Base-by-base conservation (phyloP, 2,329 filamentous ascomycete species). In the Botrytis pseudocinerea region DNA sequence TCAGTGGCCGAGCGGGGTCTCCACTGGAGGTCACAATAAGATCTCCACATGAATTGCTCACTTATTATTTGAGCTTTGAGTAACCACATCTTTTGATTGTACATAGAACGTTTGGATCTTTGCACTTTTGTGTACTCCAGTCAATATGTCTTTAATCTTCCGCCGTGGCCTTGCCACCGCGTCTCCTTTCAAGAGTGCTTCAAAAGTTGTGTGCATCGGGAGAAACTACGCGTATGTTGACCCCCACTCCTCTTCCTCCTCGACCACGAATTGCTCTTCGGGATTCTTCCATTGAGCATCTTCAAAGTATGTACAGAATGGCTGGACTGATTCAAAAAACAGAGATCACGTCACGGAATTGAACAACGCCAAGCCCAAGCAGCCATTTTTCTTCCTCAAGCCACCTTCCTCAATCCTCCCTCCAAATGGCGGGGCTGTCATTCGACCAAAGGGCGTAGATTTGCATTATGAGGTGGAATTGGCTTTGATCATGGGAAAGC, bases 301-400 rank as follows among this genome's bases (percentile, higher is more conserved):
- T 66, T 20, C 28, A 61, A 72, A n/a, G 40, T 60, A 32, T 60
- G 1, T 28, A 35, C 28, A 35, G 51, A 3, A 25, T 70, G 20
- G 38, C 22, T 70, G 28, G 35, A 18, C 60, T 57, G 2, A 40
- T 60, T 42, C 57, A 25, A 48, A 42, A 1, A 65, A 48, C 59
- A 96, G 93, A 80, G 96, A 97, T 83, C 96, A 99, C 84, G 92
- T 98, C 81, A 89, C 92, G 76, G 96, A 99, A 85, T 89, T 99
- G 78, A 94, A 94, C 83, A 97, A 92, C 83, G 87, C 88, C 74
- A 90, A 90, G 77, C 96, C 96, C 69, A 97, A 96, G 83, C 94
- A 98, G 83, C 96, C 96, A 40, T 98, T 99, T 85, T 99, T 98
- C 90, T 99, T 99, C 88, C 89, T 98, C 78, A 99, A 99, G 87